Evolutionary conservation across 2,329 filamentous ascomycete genomes (phyloP), one percentile per base, ranked within the genome.

Genomic region (Phyllosticta citriasiana): DNA sequence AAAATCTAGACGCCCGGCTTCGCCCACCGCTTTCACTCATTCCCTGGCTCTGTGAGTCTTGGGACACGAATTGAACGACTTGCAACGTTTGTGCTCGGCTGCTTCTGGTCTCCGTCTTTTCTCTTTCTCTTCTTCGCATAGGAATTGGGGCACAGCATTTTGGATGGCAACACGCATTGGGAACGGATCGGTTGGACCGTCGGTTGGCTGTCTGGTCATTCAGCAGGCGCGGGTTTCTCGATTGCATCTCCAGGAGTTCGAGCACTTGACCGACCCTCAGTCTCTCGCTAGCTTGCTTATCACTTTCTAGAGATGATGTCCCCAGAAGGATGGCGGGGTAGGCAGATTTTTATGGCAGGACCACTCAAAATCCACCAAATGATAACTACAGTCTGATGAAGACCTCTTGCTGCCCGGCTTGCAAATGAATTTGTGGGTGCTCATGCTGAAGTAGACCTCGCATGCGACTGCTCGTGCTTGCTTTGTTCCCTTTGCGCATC

Each of bases 1-100:
- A 70, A 63, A n/a, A 5, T 16, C 40, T 47, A 47, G 40, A 5
- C 40, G 40, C 40, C 40, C 14, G 40, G 3, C 40, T 47, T n/a
- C 19, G 14, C 14, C 6, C 4, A 7, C n/a, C 7, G 40, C 40
- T 47, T 47, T 47, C 14, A 7, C 40, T n/a, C 40, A 7, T 16
- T n/a, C 3, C 40, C 9, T 8, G 27, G 14, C 12, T 47, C 16
- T n/a, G 16, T 47, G 40, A 47, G 14, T 47, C 40, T 6, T n/a
- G 6, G 12, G 40, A n/a, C 40, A n/a, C 40, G 40, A 19, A 16
- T 47, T n/a, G 40, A 16, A 47, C 35, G 35, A 47, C 40, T 47
- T 47, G 16, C 12, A 8, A 30, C 40, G 7, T 47, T 12, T 14
- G 14, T 47, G 16, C 40, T n/a, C 7, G 4, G n/a, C 40, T n/a